Conservation (phyloP, 768 basidiomycete genomes). For the Tulasnella sp. region DNA sequence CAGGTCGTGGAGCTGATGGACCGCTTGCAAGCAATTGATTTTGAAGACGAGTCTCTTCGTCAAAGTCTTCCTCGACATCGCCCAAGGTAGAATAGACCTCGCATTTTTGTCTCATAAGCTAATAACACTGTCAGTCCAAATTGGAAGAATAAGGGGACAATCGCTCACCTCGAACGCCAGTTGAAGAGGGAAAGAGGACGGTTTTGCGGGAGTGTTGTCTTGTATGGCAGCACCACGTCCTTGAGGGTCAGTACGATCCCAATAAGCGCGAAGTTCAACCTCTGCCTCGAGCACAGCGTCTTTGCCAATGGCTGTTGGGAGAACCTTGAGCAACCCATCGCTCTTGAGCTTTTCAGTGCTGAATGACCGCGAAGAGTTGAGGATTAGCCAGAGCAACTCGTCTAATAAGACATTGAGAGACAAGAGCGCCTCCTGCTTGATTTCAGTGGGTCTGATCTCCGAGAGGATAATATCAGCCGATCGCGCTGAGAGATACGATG, state of each 20-base stretch:
- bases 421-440: constrained; percentile 63
- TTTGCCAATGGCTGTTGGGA: constrained; percentile 76
- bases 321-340: constrained; percentile 46
- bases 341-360: constrained; percentile 60
- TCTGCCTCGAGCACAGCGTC: constrained; percentile 89
- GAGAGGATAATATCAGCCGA: constrained; percentile 87
- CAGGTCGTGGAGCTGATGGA: constrained; percentile 36
- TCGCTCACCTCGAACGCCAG: constrained; percentile 57
- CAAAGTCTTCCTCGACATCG: constrained; percentile 62
- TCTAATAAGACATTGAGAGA: constrained; percentile 72
- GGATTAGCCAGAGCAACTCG: constrained; percentile 65
- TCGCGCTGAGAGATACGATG: constrained; percentile 64
- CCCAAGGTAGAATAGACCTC: constrained; percentile 79
- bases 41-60: constrained; percentile 47
- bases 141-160: constrained; percentile 19
- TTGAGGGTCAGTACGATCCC: constrained; percentile 48
- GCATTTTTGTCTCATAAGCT: constrained; percentile 75
- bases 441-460: constrained; percentile 81
- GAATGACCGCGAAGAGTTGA: constrained; percentile 52
- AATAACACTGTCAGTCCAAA: not conserved
- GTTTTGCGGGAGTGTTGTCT: constrained; percentile 41
- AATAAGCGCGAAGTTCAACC: constrained; percentile 79
- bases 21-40: constrained; percentile 41
- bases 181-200: constrained; percentile 50
- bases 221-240: constrained; percentile 13